Evolutionary conservation across 768 basidiomycete species (phyloP).

Genomic region (Suillus plorans): DNA sequence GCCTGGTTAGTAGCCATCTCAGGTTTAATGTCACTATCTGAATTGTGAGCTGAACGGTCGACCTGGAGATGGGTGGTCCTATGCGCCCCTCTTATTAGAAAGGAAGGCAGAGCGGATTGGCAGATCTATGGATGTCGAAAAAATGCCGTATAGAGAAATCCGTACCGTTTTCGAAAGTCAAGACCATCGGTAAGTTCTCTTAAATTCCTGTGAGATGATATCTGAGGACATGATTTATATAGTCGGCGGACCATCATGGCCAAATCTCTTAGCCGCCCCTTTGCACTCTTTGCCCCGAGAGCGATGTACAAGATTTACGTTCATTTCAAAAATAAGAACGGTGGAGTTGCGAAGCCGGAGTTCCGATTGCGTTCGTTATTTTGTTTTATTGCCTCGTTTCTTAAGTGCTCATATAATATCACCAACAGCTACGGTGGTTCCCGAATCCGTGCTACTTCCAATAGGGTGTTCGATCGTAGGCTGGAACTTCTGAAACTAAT

Average conservation of each 20-base stretch:
- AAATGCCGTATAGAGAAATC: no score
- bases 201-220: no score
- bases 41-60: constrained; percentile 43
- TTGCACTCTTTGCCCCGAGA: no score
- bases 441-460: constrained; percentile 63
- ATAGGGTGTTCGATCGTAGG: constrained; percentile 68
- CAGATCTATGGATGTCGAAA: no score
- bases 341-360: constrained; percentile 56
- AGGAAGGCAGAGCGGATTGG: no score
- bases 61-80: constrained; percentile 80
- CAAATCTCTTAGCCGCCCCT: no score
- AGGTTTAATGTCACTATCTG: background rate
- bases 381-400: background rate
- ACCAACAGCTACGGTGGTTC: constrained; percentile 54
- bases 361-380: constrained; percentile 34
- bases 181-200: no score
- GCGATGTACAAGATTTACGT: constrained; percentile 56
- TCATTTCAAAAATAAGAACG: constrained; percentile 49
- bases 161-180: no score
- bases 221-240: no score
- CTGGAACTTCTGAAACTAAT: constrained; percentile 63
- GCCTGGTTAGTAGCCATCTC: constrained; percentile 42
- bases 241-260: no score
- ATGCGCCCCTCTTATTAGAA: no score
- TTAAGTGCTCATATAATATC: background rate